phyloP scores from a whole-genome alignment of 768 basidiomycete species.

The Agaricus sinodeliciosus region DNA sequence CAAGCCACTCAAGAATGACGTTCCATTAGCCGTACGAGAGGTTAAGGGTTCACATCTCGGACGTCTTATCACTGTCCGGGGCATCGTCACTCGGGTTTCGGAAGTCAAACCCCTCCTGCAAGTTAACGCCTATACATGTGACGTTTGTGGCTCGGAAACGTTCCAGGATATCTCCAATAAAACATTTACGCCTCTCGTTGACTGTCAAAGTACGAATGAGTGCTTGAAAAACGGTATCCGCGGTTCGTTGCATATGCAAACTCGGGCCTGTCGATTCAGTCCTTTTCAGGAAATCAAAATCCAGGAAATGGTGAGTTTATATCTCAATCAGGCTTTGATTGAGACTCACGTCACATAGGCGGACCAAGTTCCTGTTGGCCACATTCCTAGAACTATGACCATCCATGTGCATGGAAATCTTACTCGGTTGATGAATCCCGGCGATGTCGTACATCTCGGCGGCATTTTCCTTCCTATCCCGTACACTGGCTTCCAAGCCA shows the following conservation, averaged over 20 bases:
- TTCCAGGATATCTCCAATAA: constrained; percentile 96
- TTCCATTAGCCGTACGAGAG: constrained; percentile 84
- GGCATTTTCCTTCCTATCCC: constrained; percentile 97
- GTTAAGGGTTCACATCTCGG: constrained; percentile 87
- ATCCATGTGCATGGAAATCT: constrained; percentile 88
- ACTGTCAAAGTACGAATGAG: constrained; percentile 82
- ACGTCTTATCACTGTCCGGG: constrained; percentile 89
- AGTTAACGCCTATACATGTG: constrained; percentile 98
- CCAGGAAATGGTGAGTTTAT: constrained; percentile 82
- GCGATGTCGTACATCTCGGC: constrained; percentile 92
- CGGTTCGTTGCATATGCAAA: constrained; percentile 98
- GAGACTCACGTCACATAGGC: constrained; percentile 43
- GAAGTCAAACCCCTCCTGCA: constrained; percentile 97
- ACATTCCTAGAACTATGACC: constrained; percentile 98
- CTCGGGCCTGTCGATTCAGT: constrained; percentile 91
- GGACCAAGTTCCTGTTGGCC: constrained; percentile 98
- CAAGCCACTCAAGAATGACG: constrained; percentile 70
- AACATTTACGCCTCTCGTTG: constrained; percentile 81
- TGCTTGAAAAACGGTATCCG: constrained; percentile 82
- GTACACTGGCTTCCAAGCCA: constrained; percentile 95
- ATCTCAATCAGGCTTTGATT: not conserved
- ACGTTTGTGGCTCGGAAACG: constrained; percentile 95
- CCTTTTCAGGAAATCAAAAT: constrained; percentile 99
- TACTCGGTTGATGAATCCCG: constrained; percentile 88
- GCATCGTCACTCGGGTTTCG: constrained; percentile 96